Evolutionary conservation across 2,329 filamentous ascomycete genomes (phyloP).

Genomic region (Penicillium sp.): DNA sequence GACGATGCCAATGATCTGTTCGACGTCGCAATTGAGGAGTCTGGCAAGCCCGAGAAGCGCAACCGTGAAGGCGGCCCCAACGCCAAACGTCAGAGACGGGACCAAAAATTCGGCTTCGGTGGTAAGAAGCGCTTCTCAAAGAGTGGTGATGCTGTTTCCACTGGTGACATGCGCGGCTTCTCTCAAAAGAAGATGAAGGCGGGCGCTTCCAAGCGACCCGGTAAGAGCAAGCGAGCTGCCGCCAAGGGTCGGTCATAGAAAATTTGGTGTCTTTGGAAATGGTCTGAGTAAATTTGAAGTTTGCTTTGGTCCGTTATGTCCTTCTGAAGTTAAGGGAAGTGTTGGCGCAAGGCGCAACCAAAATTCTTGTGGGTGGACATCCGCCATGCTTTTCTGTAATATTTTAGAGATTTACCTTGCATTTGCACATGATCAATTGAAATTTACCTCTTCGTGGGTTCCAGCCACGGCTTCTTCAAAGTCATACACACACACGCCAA

Average conservation of each 20-base stretch:
- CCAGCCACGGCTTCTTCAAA: neutral
- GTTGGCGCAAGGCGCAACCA: conserved; percentile 14
- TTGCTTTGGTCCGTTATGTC: conserved; percentile 1
- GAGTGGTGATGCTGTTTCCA: conserved; percentile 81
- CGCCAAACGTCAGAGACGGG: conserved; percentile 81
- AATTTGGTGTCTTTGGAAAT: conserved; percentile 2
- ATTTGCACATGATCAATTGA: conserved; percentile 16
- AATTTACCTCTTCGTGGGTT: conserved; percentile 3
- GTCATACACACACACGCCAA: no score
- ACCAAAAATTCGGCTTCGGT: conserved; percentile 90
- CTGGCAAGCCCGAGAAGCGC: conserved; percentile 51
- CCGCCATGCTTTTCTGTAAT: conserved; percentile 18
- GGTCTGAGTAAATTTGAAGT: neutral
- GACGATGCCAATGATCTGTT: conserved; percentile 77
- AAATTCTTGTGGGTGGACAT: conserved; percentile 6
- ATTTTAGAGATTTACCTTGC: conserved; percentile 18
- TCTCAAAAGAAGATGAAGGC: conserved; percentile 81
- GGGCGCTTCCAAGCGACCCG: conserved; percentile 41
- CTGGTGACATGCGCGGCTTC: conserved; percentile 73
- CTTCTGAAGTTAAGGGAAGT: neutral
- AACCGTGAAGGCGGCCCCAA: conserved; percentile 39
- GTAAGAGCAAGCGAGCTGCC: conserved; percentile 46
- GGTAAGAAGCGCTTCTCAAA: conserved; percentile 91
- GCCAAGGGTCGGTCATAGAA: conserved; percentile 23
- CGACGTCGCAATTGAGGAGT: conserved; percentile 76